Base-by-base conservation (phyloP, 352 stramenopile genomes). In the Globisporangium splendens region DNA sequence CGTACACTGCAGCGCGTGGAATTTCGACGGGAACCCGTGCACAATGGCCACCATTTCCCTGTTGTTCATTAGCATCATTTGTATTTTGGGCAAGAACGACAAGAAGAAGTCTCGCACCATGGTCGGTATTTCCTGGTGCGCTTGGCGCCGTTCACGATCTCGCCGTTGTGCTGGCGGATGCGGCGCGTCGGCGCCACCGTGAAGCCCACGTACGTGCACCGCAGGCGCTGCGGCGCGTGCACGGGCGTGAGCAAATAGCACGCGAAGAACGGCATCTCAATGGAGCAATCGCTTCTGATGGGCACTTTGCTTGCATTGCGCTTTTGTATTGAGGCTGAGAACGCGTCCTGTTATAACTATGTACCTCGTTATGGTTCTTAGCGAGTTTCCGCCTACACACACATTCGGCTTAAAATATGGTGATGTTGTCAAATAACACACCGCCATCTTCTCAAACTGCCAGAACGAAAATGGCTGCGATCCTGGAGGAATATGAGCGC, bases 1-100 rank as follows among this genome's bases (percentile, higher is more conserved):
- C 77, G 46, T 68, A 92, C 79, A 90, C 57, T 91, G 83, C 53
- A 93, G 65, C 20, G 83, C 83, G 50, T 82, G 71, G 47, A 86
- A 79, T 56, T 93, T 93, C 59, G 73, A 83, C 15, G 83, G 75
- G 49, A 93, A 93, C 0, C 83, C 83, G 48, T 93, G 80, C 14
- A 93, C 73, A 3, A 93, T 54, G 0, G 73, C 66, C 31, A 90
- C 39, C 83, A 93, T 90, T 18, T 91, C 77, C 83, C 83, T 91
- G 21, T 53, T 10, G 28, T 35, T 35, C 28, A 10, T 35, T 11
- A 1, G 10, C 28, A 35, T 35, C 2, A 8, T n/a, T 11, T n/a
- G n/a, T n/a, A n/a, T n/a, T n/a, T n/a, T n/a, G n/a, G 39, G 20
- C 44, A 56, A n/a, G 13, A 57, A n/a, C 12, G 8, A 21, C 8